These are phyloP conservation scores for Alternaria ethzedia DNA, from an alignment of 2,329 filamentous ascomycete species.

Conservation along the genomic window DNA sequence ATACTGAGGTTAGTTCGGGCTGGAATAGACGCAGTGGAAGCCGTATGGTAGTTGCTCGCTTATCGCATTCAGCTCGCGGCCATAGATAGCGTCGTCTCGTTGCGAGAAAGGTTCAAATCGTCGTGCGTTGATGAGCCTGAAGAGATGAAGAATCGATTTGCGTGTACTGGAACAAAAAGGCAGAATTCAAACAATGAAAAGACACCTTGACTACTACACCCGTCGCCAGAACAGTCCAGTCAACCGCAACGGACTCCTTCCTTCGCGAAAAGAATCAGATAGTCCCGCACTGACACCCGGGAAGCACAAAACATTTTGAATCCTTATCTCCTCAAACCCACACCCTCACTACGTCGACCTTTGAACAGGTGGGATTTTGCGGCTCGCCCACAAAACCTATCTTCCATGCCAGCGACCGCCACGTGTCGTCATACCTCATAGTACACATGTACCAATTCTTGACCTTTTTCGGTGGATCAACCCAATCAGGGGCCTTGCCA, in stretches of 20 bases:
- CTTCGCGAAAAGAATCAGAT: background rate
- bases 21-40: no score
- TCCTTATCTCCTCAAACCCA: slow-evolving; percentile 17
- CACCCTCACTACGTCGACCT: slow-evolving; percentile 48
- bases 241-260: background rate
- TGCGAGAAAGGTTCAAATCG: no score
- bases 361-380: slow-evolving; percentile 53
- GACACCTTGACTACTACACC: no score
- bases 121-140: background rate
- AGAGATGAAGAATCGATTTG: background rate
- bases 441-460: slow-evolving; percentile 54
- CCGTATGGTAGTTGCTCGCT: no score
- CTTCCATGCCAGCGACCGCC: slow-evolving; percentile 52
- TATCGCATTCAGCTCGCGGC: no score
- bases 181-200: background rate
- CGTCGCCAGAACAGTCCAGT: background rate
- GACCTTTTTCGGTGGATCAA: slow-evolving; percentile 21
- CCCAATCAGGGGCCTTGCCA: slow-evolving; percentile 41
- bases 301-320: background rate
- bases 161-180: background rate
- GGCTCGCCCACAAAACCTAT: slow-evolving; percentile 43
- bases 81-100: no score
- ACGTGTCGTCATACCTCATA: slow-evolving; percentile 46
- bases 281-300: background rate
- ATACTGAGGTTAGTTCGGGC: background rate